Percentiles rank a stretch among this genome's conserved stretches.
phyloP scores from a whole-genome alignment of 1,139 yeast species.

The Casaregolazyma suthepensis region DNA sequence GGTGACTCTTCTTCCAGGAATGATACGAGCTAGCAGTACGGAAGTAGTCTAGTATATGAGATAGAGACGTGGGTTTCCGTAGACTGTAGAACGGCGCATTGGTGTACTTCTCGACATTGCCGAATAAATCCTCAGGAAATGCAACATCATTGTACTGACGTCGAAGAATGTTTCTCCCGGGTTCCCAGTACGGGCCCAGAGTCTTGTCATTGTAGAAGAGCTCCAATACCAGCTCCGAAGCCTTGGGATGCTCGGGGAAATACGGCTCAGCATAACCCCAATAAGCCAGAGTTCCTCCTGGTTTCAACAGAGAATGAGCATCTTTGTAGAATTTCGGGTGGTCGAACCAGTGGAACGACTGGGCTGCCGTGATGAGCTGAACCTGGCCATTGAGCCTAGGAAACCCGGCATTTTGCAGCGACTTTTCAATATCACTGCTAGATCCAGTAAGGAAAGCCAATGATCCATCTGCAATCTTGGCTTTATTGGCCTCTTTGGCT shows the following conservation, averaged over 20 bases:
- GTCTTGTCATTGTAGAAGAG: conserved; percentile 41
- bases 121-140: conserved; percentile 37
- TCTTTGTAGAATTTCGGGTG: conserved; percentile 48
- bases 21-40: conserved; percentile 69
- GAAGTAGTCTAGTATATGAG: conserved; percentile 44
- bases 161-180: conserved; percentile 55
- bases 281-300: conserved; percentile 60
- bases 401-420: conserved; percentile 22
- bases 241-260: conserved; percentile 38
- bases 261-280: conserved; percentile 78
- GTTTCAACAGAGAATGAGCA: conserved; percentile 44
- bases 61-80: conserved; percentile 39
- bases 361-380: conserved; percentile 68
- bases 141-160: conserved; percentile 42
- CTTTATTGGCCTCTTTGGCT: conserved; percentile 33
- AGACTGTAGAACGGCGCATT: conserved; percentile 33
- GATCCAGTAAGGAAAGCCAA: conserved; percentile 34
- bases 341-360: conserved; percentile 76
- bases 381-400: conserved; percentile 22
- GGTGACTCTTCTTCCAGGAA: conserved; percentile 47
- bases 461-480: conserved; percentile 15
- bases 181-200: conserved; percentile 71
- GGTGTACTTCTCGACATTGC: conserved; percentile 34
- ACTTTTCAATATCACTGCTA: conserved; percentile 30
- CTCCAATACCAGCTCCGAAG: conserved; percentile 38